Conservation (phyloP, 139 green algal genomes). For the Chlorella sp. region DNA sequence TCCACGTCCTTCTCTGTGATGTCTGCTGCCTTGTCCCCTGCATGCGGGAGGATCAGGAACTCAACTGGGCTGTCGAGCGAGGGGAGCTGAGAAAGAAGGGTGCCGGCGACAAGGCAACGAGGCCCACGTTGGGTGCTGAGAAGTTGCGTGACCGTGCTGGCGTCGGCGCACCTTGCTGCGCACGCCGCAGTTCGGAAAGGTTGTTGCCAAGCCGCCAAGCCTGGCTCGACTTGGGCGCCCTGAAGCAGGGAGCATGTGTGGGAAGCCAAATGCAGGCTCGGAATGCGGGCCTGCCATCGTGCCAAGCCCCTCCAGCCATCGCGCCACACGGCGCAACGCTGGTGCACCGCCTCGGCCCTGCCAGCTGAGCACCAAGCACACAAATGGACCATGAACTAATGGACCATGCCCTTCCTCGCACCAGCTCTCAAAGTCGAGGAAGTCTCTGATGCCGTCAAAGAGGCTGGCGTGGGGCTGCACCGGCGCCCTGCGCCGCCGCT, state of each 20-base stretch:
- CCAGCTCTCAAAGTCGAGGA: slow-evolving; percentile 52
- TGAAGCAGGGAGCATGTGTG: too few species aligned
- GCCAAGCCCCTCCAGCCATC: too few species aligned
- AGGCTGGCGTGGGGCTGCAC: neutral
- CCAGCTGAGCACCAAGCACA: neutral
- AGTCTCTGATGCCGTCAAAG: slow-evolving; percentile 7
- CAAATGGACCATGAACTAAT: slow-evolving; percentile 6
- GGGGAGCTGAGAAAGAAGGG: neutral
- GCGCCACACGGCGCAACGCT: neutral
- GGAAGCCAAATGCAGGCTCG: too few species aligned
- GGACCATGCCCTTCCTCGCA: neutral
- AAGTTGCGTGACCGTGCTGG: neutral
- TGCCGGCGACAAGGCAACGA: neutral
- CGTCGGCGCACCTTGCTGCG: neutral
- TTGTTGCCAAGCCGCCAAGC: slow-evolving; percentile 3
- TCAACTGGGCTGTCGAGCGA: neutral
- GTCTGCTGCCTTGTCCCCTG: neutral
- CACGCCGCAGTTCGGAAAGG: neutral
- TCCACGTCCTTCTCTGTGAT: slow-evolving; percentile 43
- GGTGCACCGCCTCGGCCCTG: neutral
- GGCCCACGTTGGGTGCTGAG: neutral
- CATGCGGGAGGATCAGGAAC: neutral
- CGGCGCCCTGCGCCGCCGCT: neutral
- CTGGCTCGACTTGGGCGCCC: slow-evolving; percentile 1
- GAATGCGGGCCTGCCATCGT: too few species aligned